A percentile compares a stretch with the other conserved stretches of the same genome.
Conservation (phyloP, 306 rosid species). For the Trichosanthes cucumerina region DNA sequence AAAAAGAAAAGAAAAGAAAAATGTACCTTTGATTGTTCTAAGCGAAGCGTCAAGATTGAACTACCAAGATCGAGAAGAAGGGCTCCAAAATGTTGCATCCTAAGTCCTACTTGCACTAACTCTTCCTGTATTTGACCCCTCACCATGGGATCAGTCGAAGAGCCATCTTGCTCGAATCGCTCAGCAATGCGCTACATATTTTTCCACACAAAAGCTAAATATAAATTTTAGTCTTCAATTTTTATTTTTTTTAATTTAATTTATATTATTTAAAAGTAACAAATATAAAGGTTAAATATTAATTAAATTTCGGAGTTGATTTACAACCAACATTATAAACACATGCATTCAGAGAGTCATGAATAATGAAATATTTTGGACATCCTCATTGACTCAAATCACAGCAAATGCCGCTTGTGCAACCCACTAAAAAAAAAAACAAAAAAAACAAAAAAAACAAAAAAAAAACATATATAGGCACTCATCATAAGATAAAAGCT, state of each 20-base stretch:
- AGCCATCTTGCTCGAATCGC: constrained; percentile 68
- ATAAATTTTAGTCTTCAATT: too few relatives aligned
- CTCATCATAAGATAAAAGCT: not conserved
- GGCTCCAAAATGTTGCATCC: constrained; percentile 87
- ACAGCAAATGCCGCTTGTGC: not conserved
- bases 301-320: not conserved
- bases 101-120: constrained; percentile 61
- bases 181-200: constrained; percentile 78
- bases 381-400: not conserved
- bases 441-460: not conserved
- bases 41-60: constrained; percentile 70
- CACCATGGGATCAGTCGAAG: constrained; percentile 38
- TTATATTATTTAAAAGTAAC: not conserved
- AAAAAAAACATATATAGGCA: not conserved
- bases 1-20: not conserved
- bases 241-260: not conserved
- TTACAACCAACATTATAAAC: not conserved
- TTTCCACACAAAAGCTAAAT: not conserved
- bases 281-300: too few relatives aligned
- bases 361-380: too few relatives aligned
- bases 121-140: constrained; percentile 78
- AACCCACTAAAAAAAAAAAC: not conserved
- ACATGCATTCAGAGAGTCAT: too few relatives aligned
- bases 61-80: constrained; percentile 95
- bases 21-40: constrained; percentile 83